Evolutionary conservation across 108 stramenopile genomes (phyloP), one percentile per base, ranked within the genome.

Genomic region (Stephanodiscus triporus): DNA sequence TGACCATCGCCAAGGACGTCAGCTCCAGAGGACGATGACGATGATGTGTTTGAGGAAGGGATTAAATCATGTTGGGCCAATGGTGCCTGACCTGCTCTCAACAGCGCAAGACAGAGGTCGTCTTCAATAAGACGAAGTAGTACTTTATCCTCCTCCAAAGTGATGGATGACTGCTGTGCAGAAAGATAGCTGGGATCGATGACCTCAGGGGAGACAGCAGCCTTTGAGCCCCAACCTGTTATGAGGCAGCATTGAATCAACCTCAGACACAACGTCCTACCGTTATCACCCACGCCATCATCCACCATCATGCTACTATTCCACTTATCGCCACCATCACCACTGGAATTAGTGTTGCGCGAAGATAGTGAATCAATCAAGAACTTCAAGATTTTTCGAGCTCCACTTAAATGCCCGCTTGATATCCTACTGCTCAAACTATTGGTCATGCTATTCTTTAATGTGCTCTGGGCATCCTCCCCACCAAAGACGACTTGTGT

Each of bases 81-180:
- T 66, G 91, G 86, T 7, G 89, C 87, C 70, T 95, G 94, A 24
- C 94, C 94, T 2, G 87, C 87, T 75, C 88, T 89, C 20, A 95
- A 64, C 20, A 95, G 75, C 8, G 91, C 81, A 22, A 95, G 76
- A 81, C 94, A 91, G 54, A 95, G 83, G 70, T 95, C 91, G 80
- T 95, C 94, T 71, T 88, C 86, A 51, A 95, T 72, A 57, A 90
- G 76, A n/a, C 59, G 70, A 37, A 92, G 54, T 9, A 91, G 56
- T 50, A 68, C 57, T 34, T 75, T 70, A 24, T 87, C 78, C 6
- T 80, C 76, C 9, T 55, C 75, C 13, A 34, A 23, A 13, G 38
- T 34, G 36, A 69, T 1, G 23, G 56, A 29, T 57, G 56, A 57
- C 27, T 30, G 56, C 6, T 30, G 56, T 27, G 10, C 30, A 27